Base-by-base conservation (phyloP, 2,329 filamentous ascomycete genomes). In the Sporothrix dimorphospora region DNA sequence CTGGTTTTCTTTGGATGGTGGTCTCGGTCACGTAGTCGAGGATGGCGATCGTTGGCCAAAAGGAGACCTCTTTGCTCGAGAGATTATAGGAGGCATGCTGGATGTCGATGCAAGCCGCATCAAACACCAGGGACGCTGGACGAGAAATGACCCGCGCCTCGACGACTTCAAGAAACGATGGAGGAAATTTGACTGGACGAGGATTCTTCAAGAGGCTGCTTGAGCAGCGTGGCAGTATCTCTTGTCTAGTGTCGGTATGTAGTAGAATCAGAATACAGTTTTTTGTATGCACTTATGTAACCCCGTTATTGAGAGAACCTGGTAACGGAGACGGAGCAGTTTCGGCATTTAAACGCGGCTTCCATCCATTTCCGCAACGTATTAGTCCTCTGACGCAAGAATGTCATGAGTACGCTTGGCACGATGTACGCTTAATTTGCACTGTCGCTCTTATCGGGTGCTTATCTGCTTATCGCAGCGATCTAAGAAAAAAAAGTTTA, bases 1-100 rank as follows among this genome's bases (percentile, higher is more conserved):
- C 24, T 99, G 95, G 94, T 98, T 98, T 79, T 89, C 90, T 69
- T 84, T 99, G 0, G 94, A 99, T 79, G 96, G 96, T 2, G 96
- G 96, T 0, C 82, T 99, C 75, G 96, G 94, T 0, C 96, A 99
- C 80, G 85, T 99, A 9, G 92, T 99, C 0, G 96, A 99, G 81
- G 93, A 99, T 77, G 85, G 90, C 38, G 87, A 89, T 66, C 85
- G 90, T 68, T 99, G 96, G 96, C 97, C 97, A 0, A 89, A 87
- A 77, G 95, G 95, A 0, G 96, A 99, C 81, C 80, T 98, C 21
- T 99, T 99, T 80, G 96, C 96, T 1, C 85, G 96, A 71, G 96
- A 98, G 82, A 89, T 97, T 7, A 85, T 99, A 49, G 96, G 94
- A 0, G 96, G 95, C 2, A 98, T 99, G 90, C 82, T 98, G 69